phyloP scores from a whole-genome alignment of 768 basidiomycete species.

The Lyophyllum atratum region DNA sequence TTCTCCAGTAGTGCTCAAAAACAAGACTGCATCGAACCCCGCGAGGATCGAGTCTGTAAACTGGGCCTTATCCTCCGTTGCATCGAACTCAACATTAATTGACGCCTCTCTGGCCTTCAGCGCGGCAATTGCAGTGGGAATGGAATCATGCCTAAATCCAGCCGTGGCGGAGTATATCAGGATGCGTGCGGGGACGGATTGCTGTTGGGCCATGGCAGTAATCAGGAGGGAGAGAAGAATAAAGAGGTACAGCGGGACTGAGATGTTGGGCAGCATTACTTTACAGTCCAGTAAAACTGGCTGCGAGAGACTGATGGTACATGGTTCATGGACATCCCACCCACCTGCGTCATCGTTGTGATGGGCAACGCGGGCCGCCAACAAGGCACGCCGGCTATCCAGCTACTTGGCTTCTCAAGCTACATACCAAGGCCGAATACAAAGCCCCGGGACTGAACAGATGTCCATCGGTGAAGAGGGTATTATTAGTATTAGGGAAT shows the following conservation, averaged over 20 bases:
- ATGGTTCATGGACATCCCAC: too few relatives aligned
- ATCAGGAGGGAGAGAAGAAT: neutral
- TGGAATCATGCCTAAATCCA: constrained; percentile 73
- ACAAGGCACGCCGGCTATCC: neutral
- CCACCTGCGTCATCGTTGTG: too few relatives aligned
- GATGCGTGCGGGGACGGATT: constrained; percentile 35
- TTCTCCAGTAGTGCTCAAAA: constrained; percentile 70
- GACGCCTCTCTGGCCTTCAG: constrained; percentile 45
- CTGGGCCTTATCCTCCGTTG: constrained; percentile 59
- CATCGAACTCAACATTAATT: constrained; percentile 57
- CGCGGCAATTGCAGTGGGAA: constrained; percentile 66
- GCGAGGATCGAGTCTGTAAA: constrained; percentile 60
- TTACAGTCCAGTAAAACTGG: neutral
- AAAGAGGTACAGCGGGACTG: neutral
- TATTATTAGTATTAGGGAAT: constrained; percentile 20
- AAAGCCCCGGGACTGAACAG: neutral
- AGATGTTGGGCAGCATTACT: constrained; percentile 1
- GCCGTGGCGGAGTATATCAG: constrained; percentile 64
- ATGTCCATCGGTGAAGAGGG: neutral
- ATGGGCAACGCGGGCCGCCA: neutral
- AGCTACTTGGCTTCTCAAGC: too few relatives aligned
- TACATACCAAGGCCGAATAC: too few relatives aligned
- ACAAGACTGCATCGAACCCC: constrained; percentile 66
- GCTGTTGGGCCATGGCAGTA: constrained; percentile 5
- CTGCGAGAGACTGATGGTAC: too few relatives aligned